Evolutionary conservation across 2,329 filamentous ascomycete genomes (phyloP).

Genomic region (Cladophialophora psammophila): DNA sequence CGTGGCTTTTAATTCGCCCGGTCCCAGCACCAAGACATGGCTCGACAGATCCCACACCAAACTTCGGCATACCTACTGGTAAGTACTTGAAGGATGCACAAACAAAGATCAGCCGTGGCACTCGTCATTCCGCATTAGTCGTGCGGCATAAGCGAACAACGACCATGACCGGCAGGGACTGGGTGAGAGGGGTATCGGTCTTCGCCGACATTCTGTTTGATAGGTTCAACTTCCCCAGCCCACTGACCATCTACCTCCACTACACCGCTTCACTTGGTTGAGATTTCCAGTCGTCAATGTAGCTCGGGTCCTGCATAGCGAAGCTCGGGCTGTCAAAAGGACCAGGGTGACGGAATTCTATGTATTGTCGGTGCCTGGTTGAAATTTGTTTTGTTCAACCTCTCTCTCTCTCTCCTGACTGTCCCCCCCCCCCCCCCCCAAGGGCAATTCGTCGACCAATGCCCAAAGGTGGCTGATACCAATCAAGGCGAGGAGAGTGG

Average conservation of each 20-base stretch:
- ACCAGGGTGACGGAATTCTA: neutral
- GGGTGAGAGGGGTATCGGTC: neutral
- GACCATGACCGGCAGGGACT: neutral
- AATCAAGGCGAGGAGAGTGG: neutral
- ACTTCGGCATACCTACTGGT: neutral
- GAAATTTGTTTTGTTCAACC: neutral
- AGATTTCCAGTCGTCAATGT: neutral
- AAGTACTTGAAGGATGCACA: neutral
- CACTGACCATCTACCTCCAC: neutral
- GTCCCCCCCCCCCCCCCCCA: no score
- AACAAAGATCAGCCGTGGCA: neutral
- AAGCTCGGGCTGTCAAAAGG: neutral
- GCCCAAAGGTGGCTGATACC: no score
- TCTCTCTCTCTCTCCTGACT: neutral
- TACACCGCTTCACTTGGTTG: neutral
- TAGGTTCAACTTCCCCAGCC: neutral
- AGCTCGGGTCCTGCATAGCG: neutral
- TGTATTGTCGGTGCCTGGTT: neutral
- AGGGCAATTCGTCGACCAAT: no score
- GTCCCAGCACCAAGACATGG: no score
- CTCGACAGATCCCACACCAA: neutral
- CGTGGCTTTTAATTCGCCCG: no score
- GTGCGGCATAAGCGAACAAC: neutral
- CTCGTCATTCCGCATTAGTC: slow-evolving; percentile 1
- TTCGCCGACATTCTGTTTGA: neutral